These are phyloP conservation scores for Tuber aestivum DNA, from an alignment of 495 filamentous ascomycete species.

Conservation along the genomic window DNA sequence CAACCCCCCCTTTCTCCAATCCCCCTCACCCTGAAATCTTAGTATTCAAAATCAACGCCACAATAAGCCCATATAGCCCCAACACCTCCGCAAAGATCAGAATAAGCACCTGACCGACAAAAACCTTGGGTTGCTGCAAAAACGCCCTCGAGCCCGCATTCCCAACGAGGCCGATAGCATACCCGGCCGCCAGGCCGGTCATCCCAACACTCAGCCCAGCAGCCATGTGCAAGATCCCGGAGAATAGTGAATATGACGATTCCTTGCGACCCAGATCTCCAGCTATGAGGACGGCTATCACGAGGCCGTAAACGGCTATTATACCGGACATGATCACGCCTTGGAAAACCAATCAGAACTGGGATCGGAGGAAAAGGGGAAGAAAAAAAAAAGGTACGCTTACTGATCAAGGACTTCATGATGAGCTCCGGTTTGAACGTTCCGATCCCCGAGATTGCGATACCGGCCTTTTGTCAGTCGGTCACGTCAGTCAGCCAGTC, in stretches of 20 bases:
- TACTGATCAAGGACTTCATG: conserved; percentile 63
- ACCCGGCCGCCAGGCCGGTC: conserved; percentile 90
- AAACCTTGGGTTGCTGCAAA: conserved; percentile 91
- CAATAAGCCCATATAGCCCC: conserved; percentile 85
- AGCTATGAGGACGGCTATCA: conserved; percentile 90
- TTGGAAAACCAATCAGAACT: conserved; percentile 61
- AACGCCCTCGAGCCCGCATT: conserved; percentile 90
- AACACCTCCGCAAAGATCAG: conserved; percentile 98
- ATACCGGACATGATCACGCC: conserved; percentile 99
- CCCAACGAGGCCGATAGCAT: conserved; percentile 91
- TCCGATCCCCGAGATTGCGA: conserved; percentile 90
- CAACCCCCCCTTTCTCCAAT: not conserved
- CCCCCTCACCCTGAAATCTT: not conserved
- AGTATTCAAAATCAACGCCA: conserved; percentile 21
- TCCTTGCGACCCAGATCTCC: conserved; percentile 62
- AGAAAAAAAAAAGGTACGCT: not conserved
- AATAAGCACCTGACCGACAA: conserved; percentile 97
- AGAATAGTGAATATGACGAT: conserved; percentile 69
- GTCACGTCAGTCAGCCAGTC: conserved; percentile 1
- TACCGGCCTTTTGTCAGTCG: conserved; percentile 60
- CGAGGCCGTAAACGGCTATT: conserved; percentile 94
- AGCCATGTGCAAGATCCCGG: conserved; percentile 86
- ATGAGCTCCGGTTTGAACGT: conserved; percentile 90
- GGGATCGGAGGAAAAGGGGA: conserved; percentile 56
- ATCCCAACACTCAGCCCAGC: conserved; percentile 88